Percentiles rank a stretch among this genome's conserved stretches.
Conservation (phyloP, 306 rosid genomes). For the Cyclanthera cordifolia region DNA sequence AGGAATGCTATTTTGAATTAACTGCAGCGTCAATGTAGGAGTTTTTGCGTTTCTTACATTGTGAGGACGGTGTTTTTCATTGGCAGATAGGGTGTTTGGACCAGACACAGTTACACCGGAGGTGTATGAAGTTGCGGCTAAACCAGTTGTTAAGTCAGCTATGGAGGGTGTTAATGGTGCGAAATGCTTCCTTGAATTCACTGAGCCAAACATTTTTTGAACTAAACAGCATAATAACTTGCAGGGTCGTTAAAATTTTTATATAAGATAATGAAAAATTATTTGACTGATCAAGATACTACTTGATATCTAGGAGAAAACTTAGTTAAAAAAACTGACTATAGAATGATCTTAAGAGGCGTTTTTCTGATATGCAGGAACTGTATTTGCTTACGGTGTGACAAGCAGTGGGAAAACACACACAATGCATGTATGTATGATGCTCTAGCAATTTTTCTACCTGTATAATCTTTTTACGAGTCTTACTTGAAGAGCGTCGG, state of each 20-base stretch:
- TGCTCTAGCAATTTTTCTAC: slow-evolving; percentile 5
- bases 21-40: neutral
- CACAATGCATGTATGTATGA: slow-evolving; percentile 92
- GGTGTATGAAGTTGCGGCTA: slow-evolving; percentile 95
- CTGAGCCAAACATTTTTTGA: neutral
- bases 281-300: neutral
- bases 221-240: neutral
- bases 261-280: neutral
- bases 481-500: neutral
- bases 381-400: slow-evolving; percentile 98
- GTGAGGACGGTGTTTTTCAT: slow-evolving; percentile 17
- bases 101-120: slow-evolving; percentile 64
- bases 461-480: slow-evolving; percentile 11
- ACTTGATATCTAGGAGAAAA: neutral
- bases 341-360: neutral
- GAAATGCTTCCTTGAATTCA: slow-evolving; percentile 11
- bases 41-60: slow-evolving; percentile 13
- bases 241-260: neutral
- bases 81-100: slow-evolving; percentile 94
- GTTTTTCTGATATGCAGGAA: slow-evolving; percentile 43
- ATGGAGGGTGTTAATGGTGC: slow-evolving; percentile 98
- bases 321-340: neutral
- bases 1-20: neutral
- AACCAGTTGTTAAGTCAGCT: slow-evolving; percentile 90
- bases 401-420: slow-evolving; percentile 99